phyloP scores from a whole-genome alignment of 1,284 basidiomycete genomes.

The Malassezia globosa region DNA sequence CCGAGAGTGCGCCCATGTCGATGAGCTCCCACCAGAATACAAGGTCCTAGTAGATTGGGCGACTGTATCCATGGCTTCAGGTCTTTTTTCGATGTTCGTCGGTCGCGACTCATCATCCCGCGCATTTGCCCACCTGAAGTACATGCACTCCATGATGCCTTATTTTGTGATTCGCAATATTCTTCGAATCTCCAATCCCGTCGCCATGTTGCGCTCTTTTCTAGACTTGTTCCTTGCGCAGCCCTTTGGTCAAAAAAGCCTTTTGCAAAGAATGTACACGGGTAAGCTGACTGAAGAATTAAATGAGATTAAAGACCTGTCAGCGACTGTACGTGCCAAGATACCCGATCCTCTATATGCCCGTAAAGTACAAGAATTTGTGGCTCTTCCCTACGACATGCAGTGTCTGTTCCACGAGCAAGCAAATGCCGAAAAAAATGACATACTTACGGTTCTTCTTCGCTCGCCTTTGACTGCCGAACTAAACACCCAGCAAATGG shows the following conservation, averaged over 20 bases:
- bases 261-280: conserved; percentile 76
- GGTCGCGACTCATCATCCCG: conserved; percentile 87
- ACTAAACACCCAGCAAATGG: conserved; percentile 28
- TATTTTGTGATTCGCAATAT: conserved; percentile 91
- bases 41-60: conserved; percentile 89
- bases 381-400: conserved; percentile 73
- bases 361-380: conserved; percentile 74
- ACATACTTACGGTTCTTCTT: conserved; percentile 70
- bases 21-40: conserved; percentile 72
- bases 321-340: conserved; percentile 72
- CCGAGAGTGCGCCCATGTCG: conserved; percentile 65
- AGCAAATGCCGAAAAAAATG: conserved; percentile 58
- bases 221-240: conserved; percentile 95
- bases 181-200: conserved; percentile 84
- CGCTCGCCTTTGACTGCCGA: conserved; percentile 65
- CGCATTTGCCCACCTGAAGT: conserved; percentile 72
- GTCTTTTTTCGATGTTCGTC: conserved; percentile 86
- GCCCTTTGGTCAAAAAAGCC: conserved; percentile 83
- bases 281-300: conserved; percentile 81
- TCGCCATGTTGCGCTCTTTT: conserved; percentile 82
- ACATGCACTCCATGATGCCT: conserved; percentile 90
- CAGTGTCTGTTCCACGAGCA: conserved; percentile 54
- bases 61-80: conserved; percentile 72
- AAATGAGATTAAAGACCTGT: conserved; percentile 68
- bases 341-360: conserved; percentile 76